These are phyloP conservation scores for Globisporangium echinulatum DNA, from an alignment of 352 stramenopile genomes.

Conservation along the genomic window DNA sequence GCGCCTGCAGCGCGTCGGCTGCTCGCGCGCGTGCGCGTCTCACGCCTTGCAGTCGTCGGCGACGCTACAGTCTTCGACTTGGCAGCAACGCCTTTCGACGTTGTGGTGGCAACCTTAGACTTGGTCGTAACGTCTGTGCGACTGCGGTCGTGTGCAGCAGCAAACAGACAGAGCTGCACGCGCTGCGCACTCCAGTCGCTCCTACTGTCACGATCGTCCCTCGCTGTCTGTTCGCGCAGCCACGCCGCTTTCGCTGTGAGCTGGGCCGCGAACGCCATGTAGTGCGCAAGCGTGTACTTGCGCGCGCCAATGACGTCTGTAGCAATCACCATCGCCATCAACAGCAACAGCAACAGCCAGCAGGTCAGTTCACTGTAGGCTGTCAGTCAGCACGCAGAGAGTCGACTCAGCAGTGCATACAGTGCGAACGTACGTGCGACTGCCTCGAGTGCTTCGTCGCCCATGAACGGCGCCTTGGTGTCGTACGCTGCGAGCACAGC, in stretches of 20 bases:
- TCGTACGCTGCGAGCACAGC: conserved; percentile 71
- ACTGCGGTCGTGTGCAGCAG: conserved; percentile 15
- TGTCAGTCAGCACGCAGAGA: too few relatives aligned
- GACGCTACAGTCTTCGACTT: neutral
- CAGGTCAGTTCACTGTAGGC: neutral
- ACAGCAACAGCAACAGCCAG: neutral
- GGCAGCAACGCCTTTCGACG: neutral
- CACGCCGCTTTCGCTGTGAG: conserved; percentile 47
- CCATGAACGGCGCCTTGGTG: conserved; percentile 65
- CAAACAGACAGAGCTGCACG: conserved; percentile 71
- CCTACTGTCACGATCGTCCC: conserved; percentile 14
- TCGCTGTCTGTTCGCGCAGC: conserved; percentile 13
- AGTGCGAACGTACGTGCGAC: conserved; percentile 33
- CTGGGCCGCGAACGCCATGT: conserved; percentile 51
- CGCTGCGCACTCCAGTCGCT: conserved; percentile 50
- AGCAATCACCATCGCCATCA: neutral
- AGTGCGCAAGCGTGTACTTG: conserved; percentile 77
- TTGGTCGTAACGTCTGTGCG: neutral
- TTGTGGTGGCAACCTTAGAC: conserved; percentile 4
- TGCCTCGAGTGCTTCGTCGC: conserved; percentile 69
- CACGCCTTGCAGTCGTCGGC: neutral
- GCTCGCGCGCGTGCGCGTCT: neutral
- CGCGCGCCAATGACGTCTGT: conserved; percentile 58
- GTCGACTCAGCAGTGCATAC: neutral
- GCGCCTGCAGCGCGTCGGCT: neutral